Evolutionary conservation across 257 asterid species (phyloP), one percentile per base, ranked within the genome.

Genomic region (Thymus mandschuricus): DNA sequence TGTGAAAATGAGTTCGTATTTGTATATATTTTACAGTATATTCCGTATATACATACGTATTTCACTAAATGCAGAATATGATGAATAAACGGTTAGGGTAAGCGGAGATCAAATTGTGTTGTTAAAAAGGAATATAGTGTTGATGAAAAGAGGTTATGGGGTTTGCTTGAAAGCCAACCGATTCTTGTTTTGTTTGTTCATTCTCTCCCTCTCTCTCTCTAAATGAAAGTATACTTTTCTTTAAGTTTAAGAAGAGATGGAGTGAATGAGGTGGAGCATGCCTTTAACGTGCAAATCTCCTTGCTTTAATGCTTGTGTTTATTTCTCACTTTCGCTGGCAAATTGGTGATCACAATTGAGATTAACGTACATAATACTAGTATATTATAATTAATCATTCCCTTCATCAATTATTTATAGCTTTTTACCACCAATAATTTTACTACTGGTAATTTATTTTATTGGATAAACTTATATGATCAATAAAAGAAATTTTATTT

Each of bases 81-180:
- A 60, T 62, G 72, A 72, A 68, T 55, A 6, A 6, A 43, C 48
- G 63, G 40, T 35, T 33, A 64, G 28, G 56, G 69, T 64, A 72
- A 69, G 76, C 69, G 79, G 82, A 68, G 60, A 57, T 9, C 67
- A 75, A 73, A 61, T 52, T 54, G 34, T 63, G n/a, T 57, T 65
- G 52, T 56, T 2, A 46, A 45, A 63, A 78, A 40, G 69, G 72
- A 78, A 78, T 73, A 68, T 51, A 73, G 61, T 56, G 74, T 68
- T 58, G 76, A 79, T 69, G 56, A 75, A 77, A 84, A 78, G 73
- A 64, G 67, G 69, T 75, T 21, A 66, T 75, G 89, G 85, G 88
- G 86, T 67, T 89, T 79, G 92, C 92, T 87, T 87, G 88, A 79
- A 84, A 87, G 87, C 82, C 90, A 89, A 80, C 70, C 81, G 87